Evolutionary conservation across 2,329 filamentous ascomycete genomes (phyloP), one percentile per base, ranked within the genome.

Genomic region (Aspergillus tubingensis): DNA sequence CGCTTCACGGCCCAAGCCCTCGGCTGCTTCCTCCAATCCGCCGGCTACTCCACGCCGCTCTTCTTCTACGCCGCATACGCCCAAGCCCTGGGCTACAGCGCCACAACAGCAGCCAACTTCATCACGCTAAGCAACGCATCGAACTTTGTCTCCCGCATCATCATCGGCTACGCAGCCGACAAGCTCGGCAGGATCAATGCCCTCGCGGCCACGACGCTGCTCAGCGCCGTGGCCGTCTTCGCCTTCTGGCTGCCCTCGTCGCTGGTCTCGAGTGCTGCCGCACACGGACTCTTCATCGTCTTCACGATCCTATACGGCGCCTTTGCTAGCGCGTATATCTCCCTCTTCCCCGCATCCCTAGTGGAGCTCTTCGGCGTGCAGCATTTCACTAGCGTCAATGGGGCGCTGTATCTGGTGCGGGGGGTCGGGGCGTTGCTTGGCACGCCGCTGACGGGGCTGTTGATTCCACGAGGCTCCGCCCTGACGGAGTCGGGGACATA

Each of bases 11-110:
- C 76, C 2, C 77, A 79, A 52, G 72, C 72, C 3, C 43, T 76
- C 2, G 72, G 73, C 5, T 73, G 72, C 27, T 71, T 76, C 53
- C 60, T 80, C 48, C 76, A 79, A 54, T 73, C 75, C 2, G 74
- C 75, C 8, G 77, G 73, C 1, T 79, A 79, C 61, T 72, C 73
- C 15, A 76, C 74, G 13, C 78, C 78, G 1, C 60, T 79, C 10
- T 79, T 74, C 52, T 79, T 78, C 60, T 71, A 77, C 43, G 72
- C 77, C 1, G 70, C 76, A 23, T 80, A 77, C 61, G 76, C 77
- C 7, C 71, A 70, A n/a, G 73, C 76, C 5, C 64, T 79, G 3
- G 77, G 77, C 5, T 79, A 79, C 39, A 72, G 67, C 49, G 62
- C 65, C 8, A 65, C 63, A 3, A 74, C 74, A 25, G 77, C 72